Evolutionary conservation across 306 rosid species (phyloP).

Genomic region (Corylus americana): DNA sequence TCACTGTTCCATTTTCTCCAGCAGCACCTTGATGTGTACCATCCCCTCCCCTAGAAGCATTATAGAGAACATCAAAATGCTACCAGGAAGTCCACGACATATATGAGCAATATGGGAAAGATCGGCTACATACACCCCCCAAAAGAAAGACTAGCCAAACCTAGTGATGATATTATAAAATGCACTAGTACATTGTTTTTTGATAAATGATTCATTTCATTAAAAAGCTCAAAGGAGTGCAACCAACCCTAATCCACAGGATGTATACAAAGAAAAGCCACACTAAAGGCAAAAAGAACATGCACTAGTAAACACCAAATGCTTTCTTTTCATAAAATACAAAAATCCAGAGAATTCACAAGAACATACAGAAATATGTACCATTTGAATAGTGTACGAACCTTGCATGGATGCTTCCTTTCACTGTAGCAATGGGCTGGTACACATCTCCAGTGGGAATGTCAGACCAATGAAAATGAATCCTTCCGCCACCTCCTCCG

Average conservation of each 20-base stretch:
- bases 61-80: constrained; percentile 11
- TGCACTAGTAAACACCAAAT: not conserved
- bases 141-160: not conserved
- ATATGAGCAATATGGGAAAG: constrained; percentile 8
- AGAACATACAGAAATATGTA: not conserved
- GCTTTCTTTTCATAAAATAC: constrained; percentile 1
- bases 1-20: constrained; percentile 83
- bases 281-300: no score
- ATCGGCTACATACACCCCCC: not conserved
- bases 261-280: no score
- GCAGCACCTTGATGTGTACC: constrained; percentile 59
- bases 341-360: constrained; percentile 11
- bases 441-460: constrained; percentile 94
- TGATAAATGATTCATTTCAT: no score
- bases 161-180: not conserved
- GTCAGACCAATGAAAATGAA: constrained; percentile 96
- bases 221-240: no score
- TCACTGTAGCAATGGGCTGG: constrained; percentile 86
- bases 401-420: constrained; percentile 72
- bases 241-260: no score
- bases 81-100: constrained; percentile 11
- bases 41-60: constrained; percentile 74
- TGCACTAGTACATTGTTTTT: not conserved
- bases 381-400: constrained; percentile 36
- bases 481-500: constrained; percentile 98